Base-by-base conservation (phyloP, 345 rosid species). In the Linum usitatissimum region DNA sequence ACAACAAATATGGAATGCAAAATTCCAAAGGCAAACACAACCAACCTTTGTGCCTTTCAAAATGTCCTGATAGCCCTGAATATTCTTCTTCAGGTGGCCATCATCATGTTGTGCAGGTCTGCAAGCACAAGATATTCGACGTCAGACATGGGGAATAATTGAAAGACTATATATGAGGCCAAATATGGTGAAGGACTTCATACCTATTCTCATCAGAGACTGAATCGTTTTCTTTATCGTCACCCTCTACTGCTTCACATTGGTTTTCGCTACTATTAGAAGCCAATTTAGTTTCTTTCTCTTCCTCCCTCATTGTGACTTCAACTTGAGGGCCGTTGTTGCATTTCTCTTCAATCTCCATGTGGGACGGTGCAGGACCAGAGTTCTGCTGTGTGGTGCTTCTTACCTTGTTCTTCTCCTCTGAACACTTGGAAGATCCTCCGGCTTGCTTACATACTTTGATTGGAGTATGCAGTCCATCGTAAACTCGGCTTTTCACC, bases 401-500 rank as follows among this genome's bases (percentile, higher is more conserved):
- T 30, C 69, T 74, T 7, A 23, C 76, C 64, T 55, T 66, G 18
- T 60, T 73, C 70, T 45, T 81, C 59, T 55, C 66, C 74, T 77
- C 81, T 71, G 74, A 63, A 71, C 64, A 55, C 71, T 55, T 73
- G 13, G 63, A 45, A 76, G 74, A 63, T 64, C 71, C 77, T 64
- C 71, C 77, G 55, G 62, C 59, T 56, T 69, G 80, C 36, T 62
- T 71, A 20, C 17, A 68, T 53, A 71, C 83, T 64, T 66, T 63
- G 36, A 67, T 84, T 61, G 70, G 75, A 51, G 76, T 61, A 60
- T 31, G 65, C 62, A 83, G 36, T 3, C 82, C 84, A 78, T 88
- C 92, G 78, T 70, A 90, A 54, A 88, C 96, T 73, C 99, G 78
- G 78, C 99, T 90, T 67, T 86, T 90, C 70, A 90, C 95, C 78